Percentiles rank a stretch among this genome's conserved stretches.
phyloP scores from a whole-genome alignment of 441 rosid genomes.

The Populus hybrid region DNA sequence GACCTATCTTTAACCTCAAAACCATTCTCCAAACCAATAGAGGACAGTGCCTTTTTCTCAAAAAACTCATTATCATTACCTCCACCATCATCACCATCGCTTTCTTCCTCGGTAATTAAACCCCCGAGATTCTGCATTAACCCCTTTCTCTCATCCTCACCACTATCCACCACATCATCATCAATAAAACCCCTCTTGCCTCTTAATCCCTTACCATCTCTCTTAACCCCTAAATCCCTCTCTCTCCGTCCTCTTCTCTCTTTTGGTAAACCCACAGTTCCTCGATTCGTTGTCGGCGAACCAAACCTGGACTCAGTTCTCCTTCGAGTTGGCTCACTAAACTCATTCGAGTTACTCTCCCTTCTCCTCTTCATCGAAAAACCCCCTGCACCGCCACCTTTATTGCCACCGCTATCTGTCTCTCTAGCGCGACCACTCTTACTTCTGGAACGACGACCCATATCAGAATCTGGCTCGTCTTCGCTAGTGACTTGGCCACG shows the following conservation, averaged over 20 bases:
- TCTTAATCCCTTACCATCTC: conserved; percentile 14
- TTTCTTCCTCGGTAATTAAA: conserved; percentile 53
- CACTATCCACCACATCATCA: conserved; percentile 17
- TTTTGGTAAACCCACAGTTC: conserved; percentile 7
- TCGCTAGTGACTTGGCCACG: conserved; percentile 37
- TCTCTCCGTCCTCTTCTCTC: conserved; percentile 34
- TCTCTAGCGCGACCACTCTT: conserved; percentile 5
- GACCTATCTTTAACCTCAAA: conserved; percentile 17
- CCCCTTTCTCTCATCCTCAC: conserved; percentile 26
- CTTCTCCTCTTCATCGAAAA: conserved; percentile 38
- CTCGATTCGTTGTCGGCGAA: conserved; percentile 31
- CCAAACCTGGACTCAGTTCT: conserved; percentile 22
- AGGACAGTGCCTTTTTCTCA: conserved; percentile 32
- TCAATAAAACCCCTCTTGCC: conserved; percentile 18
- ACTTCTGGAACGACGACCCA: conserved; percentile 22
- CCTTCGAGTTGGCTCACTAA: conserved; percentile 34
- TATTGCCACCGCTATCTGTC: conserved; percentile 15
- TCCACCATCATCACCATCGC: conserved; percentile 35
- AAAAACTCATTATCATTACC: conserved; percentile 19
- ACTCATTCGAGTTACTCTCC: conserved; percentile 33
- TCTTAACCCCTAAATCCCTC: conserved; percentile 30
- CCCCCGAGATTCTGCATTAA: conserved; percentile 38
- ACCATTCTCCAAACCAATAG: conserved; percentile 31
- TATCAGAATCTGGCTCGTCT: conserved; percentile 39
- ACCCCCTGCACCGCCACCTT: conserved; percentile 13